Conservation (phyloP, 2,329 filamentous ascomycete genomes). For the Hypoxylon sp. region DNA sequence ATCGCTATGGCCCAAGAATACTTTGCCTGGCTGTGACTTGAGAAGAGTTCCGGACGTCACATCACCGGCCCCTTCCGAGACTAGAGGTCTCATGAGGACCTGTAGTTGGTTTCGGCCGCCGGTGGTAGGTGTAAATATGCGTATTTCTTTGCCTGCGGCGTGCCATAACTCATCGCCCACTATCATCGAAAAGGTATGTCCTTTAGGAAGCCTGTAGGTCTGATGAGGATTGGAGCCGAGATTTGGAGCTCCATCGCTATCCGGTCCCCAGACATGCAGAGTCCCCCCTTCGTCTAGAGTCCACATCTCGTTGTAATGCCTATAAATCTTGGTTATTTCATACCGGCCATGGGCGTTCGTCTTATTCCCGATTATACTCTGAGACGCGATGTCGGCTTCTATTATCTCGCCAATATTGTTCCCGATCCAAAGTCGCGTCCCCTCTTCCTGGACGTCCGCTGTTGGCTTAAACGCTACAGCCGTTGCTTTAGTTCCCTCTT, state of each 20-base stretch:
- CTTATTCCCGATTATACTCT: slow-evolving; percentile 78
- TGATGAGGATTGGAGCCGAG: slow-evolving; percentile 79
- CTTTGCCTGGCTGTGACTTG: slow-evolving; percentile 79
- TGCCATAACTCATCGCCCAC: slow-evolving; percentile 91
- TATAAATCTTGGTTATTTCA: slow-evolving; percentile 87
- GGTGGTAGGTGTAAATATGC: slow-evolving; percentile 82
- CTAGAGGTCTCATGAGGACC: slow-evolving; percentile 78
- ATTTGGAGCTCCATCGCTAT: slow-evolving; percentile 78
- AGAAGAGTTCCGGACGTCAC: slow-evolving; percentile 87
- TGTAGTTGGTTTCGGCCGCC: slow-evolving; percentile 81
- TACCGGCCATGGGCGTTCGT: slow-evolving; percentile 80
- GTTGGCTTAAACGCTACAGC: slow-evolving; percentile 90
- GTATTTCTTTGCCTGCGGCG: slow-evolving; percentile 87
- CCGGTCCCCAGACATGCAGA: slow-evolving; percentile 88
- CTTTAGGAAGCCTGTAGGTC: slow-evolving; percentile 82
- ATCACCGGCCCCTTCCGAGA: slow-evolving; percentile 82
- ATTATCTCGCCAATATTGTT: slow-evolving; percentile 90
- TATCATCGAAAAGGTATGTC: slow-evolving; percentile 90
- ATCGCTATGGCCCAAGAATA: slow-evolving; percentile 93
- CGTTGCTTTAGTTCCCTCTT: slow-evolving; percentile 86
- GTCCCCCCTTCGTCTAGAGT: slow-evolving; percentile 91
- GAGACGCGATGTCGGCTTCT: slow-evolving; percentile 85
- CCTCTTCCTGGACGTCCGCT: slow-evolving; percentile 82
- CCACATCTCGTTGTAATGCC: slow-evolving; percentile 93
- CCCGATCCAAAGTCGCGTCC: slow-evolving; percentile 87